Evolutionary conservation across 2,329 filamentous ascomycete species (phyloP).

Genomic region (Alternaria hordeiaustralica): DNA sequence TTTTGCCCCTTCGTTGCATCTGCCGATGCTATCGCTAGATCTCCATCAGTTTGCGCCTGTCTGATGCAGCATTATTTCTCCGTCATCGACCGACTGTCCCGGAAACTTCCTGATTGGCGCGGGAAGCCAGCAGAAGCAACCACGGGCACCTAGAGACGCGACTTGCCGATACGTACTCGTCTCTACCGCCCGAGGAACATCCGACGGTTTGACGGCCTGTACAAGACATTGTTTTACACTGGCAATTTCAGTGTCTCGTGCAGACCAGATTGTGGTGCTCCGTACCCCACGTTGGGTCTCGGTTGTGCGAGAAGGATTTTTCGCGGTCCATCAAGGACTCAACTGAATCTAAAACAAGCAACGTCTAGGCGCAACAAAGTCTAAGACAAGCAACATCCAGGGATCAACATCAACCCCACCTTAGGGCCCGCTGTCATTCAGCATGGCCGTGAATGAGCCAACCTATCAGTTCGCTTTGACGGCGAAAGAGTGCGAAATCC

Average conservation of each 20-base stretch:
- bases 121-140: neutral
- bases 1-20: neutral
- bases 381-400: neutral
- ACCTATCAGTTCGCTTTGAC: slow-evolving; percentile 1
- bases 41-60: neutral
- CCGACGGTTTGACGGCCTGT: neutral
- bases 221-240: neutral
- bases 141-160: neutral
- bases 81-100: neutral
- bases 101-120: neutral
- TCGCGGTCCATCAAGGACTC: neutral
- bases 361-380: neutral
- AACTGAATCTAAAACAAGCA: neutral
- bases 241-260: neutral
- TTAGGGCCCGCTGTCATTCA: neutral
- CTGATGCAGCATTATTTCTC: neutral
- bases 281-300: neutral
- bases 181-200: neutral
- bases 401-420: neutral
- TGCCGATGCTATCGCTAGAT: neutral
- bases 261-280: neutral
- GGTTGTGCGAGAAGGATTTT: neutral
- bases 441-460: neutral
- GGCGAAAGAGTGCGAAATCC: neutral
- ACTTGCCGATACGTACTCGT: neutral